Evolutionary conservation across 768 basidiomycete species (phyloP), one percentile per base, ranked within the genome.

Genomic region (Boletus tomentosulus): DNA sequence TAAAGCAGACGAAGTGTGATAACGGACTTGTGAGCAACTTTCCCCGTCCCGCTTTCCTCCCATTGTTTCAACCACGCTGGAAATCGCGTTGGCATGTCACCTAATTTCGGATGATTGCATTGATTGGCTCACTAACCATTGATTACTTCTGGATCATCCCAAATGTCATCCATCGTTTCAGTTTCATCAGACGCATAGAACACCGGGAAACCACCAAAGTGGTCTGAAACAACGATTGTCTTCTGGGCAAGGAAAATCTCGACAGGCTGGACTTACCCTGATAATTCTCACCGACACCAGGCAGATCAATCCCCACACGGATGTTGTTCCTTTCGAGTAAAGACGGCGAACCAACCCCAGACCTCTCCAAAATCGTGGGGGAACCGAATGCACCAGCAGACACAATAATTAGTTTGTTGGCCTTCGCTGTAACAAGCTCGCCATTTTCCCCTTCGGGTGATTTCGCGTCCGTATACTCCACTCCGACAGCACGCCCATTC

Each of bases 211-310:
- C 19, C 19, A 19, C 19, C 19, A 19, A 19, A 19, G 50, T 73
- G 70, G 72, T 76, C 55, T 73, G 35, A 3, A 19, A 19, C 19
- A 19, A 19, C 19, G 19, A 19, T 19, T 19, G 19, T 19, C 19
- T 19, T 19, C 19, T 19, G 19, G 19, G 19, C 1, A 19, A 19
- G 19, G 19, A 19, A 19, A 19, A 19, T 19, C 19, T 4, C 1
- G 2, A 4, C 6, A 1, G 2, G 22, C 0, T 0, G 15, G n/a
- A 19, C 67, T 37, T 48, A 79, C 82, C 82, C 58, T 77, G 74
- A 50, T 79, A 82, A 57, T 89, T 80, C 62, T 86, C 84, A 11
- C 90, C 89, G 1, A 94, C 90, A 7, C 85, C 86, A 5, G 88
- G 87, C 7, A 91, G 78, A 50, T 89, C 83, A 9, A 87, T 76